Base-by-base conservation (phyloP, 1,139 yeast genomes). In the Blastobotrys malaysiensis region DNA sequence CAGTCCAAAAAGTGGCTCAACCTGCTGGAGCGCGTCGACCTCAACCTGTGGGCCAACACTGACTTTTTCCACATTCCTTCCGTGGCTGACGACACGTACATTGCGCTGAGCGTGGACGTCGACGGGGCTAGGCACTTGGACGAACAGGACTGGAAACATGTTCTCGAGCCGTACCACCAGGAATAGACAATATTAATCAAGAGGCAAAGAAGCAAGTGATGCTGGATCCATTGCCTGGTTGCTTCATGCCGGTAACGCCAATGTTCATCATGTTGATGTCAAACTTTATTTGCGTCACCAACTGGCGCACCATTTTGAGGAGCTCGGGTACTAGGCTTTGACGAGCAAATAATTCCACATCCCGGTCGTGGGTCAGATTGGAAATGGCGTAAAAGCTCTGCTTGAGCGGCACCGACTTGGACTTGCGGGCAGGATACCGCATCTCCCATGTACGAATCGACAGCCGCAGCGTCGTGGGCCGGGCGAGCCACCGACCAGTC, bases 401-500 rank as follows among this genome's bases (percentile, higher is more conserved):
- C 11, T 53, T 53, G n/a, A 51, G 26, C 7, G 53, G 27, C 1
- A 26, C 46, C 9, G 47, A 48, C 21, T 49, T 46, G 9, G 54
- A 19, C 27, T 39, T 45, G 11, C 53, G 48, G 21, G 27, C 49
- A 11, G 46, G 39, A 26, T 51, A 45, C n/a, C 45, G 45, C 48
- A 31, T 26, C 7, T 22, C 31, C 6, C 46, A 46, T 19, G 56
- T 52, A 31, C 63, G 53, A 5, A 55, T 48, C 1, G 62, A 43
- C 9, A 65, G 48, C 18, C 66, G 55, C 19, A 65, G 50, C 1
- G 56, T 58, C 1, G 62, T 55, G 1, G 68, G 68, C 20, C 52
- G 52, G 1, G 57, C 61, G 11, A 52, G 47, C 68, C 68, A 64
- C 2, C 50, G 26, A 5, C 48, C 49, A 1, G 50, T 46, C 13